A percentile compares a stretch with the other conserved stretches of the same genome.
These are phyloP conservation scores for Elsinoe perseae DNA, from an alignment of 2,329 filamentous ascomycete genomes.

Conservation along the genomic window DNA sequence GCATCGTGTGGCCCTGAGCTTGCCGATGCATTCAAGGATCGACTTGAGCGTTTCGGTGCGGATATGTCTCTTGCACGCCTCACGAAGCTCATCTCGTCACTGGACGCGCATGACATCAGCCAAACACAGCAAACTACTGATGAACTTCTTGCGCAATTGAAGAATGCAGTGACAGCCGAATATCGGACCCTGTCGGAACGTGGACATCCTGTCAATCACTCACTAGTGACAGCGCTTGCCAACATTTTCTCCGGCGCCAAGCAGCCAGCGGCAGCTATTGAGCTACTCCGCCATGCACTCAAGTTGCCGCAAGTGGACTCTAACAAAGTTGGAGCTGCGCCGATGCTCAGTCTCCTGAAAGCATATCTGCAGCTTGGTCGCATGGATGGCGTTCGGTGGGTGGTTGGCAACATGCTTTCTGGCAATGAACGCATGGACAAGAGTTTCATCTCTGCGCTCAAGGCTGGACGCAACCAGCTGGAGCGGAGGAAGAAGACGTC, in stretches of 20 bases:
- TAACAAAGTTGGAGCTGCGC: not conserved
- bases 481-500: not conserved
- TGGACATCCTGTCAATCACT: constrained; percentile 8
- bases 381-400: constrained; percentile 11
- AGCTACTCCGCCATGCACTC: constrained; percentile 12
- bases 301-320: not conserved
- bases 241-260: constrained; percentile 1
- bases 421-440: constrained; percentile 9
- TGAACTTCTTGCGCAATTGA: not conserved
- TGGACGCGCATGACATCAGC: not conserved
- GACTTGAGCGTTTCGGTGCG: not conserved
- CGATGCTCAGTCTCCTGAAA: constrained; percentile 6
- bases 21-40: not conserved
- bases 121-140: not conserved
- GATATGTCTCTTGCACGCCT: constrained; percentile 2
- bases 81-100: not conserved
- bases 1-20: not conserved
- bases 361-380: constrained; percentile 9
- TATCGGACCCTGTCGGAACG: not conserved
- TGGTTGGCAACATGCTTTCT: not conserved
- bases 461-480: not conserved
- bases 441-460: constrained; percentile 12
- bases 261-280: constrained; percentile 5
- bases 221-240: not conserved
- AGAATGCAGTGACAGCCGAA: not conserved